Conservation (phyloP, 2,329 filamentous ascomycete genomes). For the Cryphonectria japonica region DNA sequence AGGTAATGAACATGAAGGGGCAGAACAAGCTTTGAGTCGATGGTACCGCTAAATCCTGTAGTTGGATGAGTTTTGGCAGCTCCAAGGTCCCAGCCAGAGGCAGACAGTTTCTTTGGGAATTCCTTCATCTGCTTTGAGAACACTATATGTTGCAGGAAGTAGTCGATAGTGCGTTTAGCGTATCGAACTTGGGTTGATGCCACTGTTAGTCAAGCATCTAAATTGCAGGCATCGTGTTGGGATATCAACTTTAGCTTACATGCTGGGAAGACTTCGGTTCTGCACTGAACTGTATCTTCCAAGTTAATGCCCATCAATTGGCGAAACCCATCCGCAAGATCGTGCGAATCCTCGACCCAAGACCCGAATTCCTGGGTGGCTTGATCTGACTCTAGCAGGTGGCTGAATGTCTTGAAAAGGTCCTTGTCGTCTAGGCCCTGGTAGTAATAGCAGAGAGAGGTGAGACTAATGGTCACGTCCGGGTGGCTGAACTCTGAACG, state of each 20-base stretch:
- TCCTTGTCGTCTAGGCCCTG: constrained; percentile 56
- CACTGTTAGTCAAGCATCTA: not conserved
- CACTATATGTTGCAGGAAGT: constrained; percentile 60
- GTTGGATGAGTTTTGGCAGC: constrained; percentile 50
- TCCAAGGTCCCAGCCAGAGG: constrained; percentile 70
- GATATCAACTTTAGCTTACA: not conserved
- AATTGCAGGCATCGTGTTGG: not conserved
- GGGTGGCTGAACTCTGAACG: constrained; percentile 66
- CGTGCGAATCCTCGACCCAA: constrained; percentile 47
- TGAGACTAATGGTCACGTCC: constrained; percentile 60
- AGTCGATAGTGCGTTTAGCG: constrained; percentile 62
- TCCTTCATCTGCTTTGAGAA: constrained; percentile 67
- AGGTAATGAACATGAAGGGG: constrained; percentile 60
- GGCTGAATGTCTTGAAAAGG: constrained; percentile 50
- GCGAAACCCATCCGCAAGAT: constrained; percentile 43
- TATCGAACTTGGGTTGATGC: constrained; percentile 44
- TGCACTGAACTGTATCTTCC: constrained; percentile 55
- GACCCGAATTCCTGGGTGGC: constrained; percentile 52
- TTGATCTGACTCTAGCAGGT: constrained; percentile 56
- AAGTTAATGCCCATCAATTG: constrained; percentile 60
- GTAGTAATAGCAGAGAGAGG: constrained; percentile 61
- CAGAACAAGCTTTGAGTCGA: constrained; percentile 62
- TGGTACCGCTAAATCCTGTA: constrained; percentile 73
- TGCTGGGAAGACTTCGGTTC: constrained; percentile 52
- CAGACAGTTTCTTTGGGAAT: constrained; percentile 65